Conservation (phyloP, 768 basidiomycete genomes). For the Peribolospora baueri region DNA sequence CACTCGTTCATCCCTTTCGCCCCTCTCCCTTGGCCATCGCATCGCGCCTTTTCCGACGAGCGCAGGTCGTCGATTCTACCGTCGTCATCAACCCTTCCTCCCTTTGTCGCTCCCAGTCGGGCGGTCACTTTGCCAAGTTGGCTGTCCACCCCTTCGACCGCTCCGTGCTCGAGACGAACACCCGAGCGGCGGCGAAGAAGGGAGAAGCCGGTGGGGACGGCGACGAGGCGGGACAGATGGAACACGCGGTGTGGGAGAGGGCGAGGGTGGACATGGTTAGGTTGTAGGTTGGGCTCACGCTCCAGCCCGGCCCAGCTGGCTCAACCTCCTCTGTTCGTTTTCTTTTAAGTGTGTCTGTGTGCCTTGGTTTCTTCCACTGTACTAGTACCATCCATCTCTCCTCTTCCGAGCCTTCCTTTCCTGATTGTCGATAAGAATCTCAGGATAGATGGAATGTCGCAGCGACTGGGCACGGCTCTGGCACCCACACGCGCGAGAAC, state of each 20-base stretch:
- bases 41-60: not conserved
- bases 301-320: no score
- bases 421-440: no score
- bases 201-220: slow-evolving; percentile 5
- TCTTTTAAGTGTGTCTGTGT: no score
- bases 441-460: no score
- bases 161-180: slow-evolving; percentile 10
- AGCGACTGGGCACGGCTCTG: no score
- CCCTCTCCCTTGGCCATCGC: not conserved
- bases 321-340: no score
- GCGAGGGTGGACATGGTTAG: slow-evolving; percentile 23
- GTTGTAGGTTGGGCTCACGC: slow-evolving; percentile 11
- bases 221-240: slow-evolving; percentile 13
- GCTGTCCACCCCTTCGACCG: slow-evolving; percentile 19
- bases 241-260: slow-evolving; percentile 21
- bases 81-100: slow-evolving; percentile 67
- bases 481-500: no score
- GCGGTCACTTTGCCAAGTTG: slow-evolving; percentile 23
- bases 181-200: not conserved
- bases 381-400: no score
- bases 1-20: not conserved
- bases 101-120: slow-evolving; percentile 22
- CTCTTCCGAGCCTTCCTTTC: no score
- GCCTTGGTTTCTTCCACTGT: no score
- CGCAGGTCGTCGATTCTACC: slow-evolving; percentile 50